Base-by-base conservation (phyloP, 352 stramenopile species). In the Phytopythium helicoides region DNA sequence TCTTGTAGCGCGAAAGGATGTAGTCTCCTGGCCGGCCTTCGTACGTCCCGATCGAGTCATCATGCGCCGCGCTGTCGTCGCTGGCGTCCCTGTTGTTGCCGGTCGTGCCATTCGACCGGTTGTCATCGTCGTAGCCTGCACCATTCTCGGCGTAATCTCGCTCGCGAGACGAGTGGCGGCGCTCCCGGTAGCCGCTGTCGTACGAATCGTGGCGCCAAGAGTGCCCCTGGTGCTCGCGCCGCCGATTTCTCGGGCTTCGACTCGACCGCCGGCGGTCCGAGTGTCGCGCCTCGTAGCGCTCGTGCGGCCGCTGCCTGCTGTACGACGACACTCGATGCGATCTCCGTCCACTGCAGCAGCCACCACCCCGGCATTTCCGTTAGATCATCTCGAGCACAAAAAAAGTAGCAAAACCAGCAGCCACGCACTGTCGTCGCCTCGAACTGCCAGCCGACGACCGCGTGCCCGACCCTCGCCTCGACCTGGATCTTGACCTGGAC, bases 1-100 rank as follows among this genome's bases (percentile, higher is more conserved):
- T 92, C 54, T 93, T 86, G 73, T 98, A 98, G 21, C 85, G 73
- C 49, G 86, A 73, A 25, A 73, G 73, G 57, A 98, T 91, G 45
- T 97, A 78, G 48, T 92, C 85, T 6, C 92, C 95, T 0, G 86
- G 71, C 42, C 86, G 84, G 19, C 83, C 84, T 3, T 80, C 68
- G 54, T 86, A 94, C 52, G 82, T 92, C n/a, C 86, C 86, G 41
- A 92, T 61, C 15, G 81, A 92, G 66, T 95, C 84, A 54, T 94
- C 84, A 35, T 94, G 84, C 18, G 65, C 60, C 23, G 68, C 80
- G 50, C 84, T 94, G 57, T 88, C 82, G 14, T 91, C 84, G 36
- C 76, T 89, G 5, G 65, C 71, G 35, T 86, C 79, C 41, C 73
- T 79, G 46, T 73, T 38, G 28, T 19, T 28, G 2, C 18, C 18